phyloP scores from a whole-genome alignment of 169 alveolate genomes.

The Amoebophrya sp. region DNA sequence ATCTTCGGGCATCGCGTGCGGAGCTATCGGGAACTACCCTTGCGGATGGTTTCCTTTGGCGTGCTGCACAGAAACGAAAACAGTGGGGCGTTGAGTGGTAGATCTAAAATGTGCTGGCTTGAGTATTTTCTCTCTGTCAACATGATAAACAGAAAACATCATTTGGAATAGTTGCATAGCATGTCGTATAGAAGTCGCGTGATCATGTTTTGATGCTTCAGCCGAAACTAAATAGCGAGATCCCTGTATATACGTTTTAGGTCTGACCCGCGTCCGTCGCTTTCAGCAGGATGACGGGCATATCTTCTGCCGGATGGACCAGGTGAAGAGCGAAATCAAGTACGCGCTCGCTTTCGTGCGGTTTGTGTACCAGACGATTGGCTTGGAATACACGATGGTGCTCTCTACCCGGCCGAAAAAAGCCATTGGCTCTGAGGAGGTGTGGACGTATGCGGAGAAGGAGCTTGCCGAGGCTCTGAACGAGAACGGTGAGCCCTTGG shows the following conservation, averaged over 20 bases:
- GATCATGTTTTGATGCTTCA: too few species aligned
- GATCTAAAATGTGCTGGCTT: too few species aligned
- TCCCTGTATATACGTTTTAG: too few species aligned
- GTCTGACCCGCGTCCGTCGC: slow-evolving; percentile 87
- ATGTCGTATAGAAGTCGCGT: too few species aligned
- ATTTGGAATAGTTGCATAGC: too few species aligned
- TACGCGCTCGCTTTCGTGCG: slow-evolving; percentile 82
- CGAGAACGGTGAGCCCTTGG: slow-evolving; percentile 61
- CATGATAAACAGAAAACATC: too few species aligned
- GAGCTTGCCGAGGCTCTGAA: slow-evolving; percentile 85
- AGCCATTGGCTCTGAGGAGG: slow-evolving; percentile 84
- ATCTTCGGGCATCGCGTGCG: slow-evolving; percentile 71
- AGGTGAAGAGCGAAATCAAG: slow-evolving; percentile 80
- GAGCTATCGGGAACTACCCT: slow-evolving; percentile 93
- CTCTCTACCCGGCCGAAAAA: slow-evolving; percentile 95
- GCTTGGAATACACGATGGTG: slow-evolving; percentile 83
- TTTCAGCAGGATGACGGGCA: slow-evolving; percentile 99
- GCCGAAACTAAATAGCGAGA: too few species aligned
- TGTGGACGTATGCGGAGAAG: slow-evolving; percentile 94
- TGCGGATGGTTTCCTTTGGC: slow-evolving; percentile 97
- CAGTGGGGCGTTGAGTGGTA: too few species aligned
- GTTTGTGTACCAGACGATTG: slow-evolving; percentile 84
- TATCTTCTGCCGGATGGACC: slow-evolving; percentile 92
- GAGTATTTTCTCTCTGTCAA: too few species aligned
- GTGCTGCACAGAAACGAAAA: slow-evolving; percentile 96